Percentiles rank a stretch among this genome's conserved stretches.
These are phyloP conservation scores for Starmera amethionina DNA, from an alignment of 805 yeast genomes.

Conservation along the genomic window DNA sequence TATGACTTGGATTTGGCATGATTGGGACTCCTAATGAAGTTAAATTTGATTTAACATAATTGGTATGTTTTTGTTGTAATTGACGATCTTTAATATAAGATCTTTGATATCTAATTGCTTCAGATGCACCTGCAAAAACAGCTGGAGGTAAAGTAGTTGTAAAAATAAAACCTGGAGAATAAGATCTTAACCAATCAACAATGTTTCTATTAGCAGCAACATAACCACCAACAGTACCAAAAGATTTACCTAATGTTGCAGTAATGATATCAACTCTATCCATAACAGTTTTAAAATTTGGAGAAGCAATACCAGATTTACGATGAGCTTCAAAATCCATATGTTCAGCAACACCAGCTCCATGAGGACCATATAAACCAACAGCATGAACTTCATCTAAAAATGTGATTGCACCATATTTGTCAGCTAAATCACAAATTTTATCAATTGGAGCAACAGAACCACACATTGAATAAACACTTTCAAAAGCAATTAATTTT, in stretches of 20 bases:
- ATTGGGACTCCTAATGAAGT: constrained; percentile 79
- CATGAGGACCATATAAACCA: constrained; percentile 98
- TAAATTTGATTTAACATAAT: constrained; percentile 72
- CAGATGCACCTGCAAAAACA: constrained; percentile 88
- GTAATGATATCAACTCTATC: constrained; percentile 93
- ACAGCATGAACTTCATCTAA: constrained; percentile 98
- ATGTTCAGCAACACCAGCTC: constrained; percentile 99
- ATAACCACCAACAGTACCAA: constrained; percentile 96
- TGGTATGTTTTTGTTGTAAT: constrained; percentile 75
- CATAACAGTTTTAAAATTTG: constrained; percentile 52
- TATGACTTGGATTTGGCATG: constrained; percentile 95
- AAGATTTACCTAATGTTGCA: constrained; percentile 96
- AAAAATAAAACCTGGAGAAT: constrained; percentile 95
- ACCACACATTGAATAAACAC: constrained; percentile 98
- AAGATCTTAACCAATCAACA: constrained; percentile 93
- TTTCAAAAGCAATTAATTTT: constrained; percentile 92
- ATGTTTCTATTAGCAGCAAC: constrained; percentile 79
- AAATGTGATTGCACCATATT: constrained; percentile 95
- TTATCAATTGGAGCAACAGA: constrained; percentile 88
- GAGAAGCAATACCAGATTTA: constrained; percentile 48
- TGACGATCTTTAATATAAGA: constrained; percentile 67
- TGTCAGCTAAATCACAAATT: constrained; percentile 92
- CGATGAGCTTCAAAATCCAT: constrained; percentile 80
- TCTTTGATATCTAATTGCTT: constrained; percentile 81
- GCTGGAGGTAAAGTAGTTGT: constrained; percentile 98